Evolutionary conservation across 257 asterid species (phyloP).

Genomic region (Striga asiatica): DNA sequence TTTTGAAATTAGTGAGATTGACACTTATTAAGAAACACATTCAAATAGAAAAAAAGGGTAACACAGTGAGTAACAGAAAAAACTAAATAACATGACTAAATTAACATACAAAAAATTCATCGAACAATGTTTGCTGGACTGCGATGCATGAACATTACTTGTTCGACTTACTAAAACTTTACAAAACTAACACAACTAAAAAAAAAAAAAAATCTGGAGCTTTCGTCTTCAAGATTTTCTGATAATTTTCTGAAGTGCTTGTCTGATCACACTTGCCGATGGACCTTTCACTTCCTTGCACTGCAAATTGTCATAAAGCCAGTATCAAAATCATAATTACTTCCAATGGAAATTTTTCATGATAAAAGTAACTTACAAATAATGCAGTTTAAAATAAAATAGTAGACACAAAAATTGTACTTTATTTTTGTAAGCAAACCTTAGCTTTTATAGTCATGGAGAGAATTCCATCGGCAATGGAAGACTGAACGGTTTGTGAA

Average conservation of each 20-base stretch:
- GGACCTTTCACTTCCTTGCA: conserved; percentile 43
- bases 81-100: background rate
- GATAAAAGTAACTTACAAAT: too few relatives aligned
- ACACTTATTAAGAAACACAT: background rate
- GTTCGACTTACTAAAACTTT: background rate
- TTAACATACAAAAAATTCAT: too few relatives aligned
- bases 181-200: conserved; percentile 15
- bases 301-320: conserved; percentile 32
- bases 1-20: background rate
- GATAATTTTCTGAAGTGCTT: conserved; percentile 47
- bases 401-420: background rate
- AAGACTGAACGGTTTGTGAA: conserved; percentile 52
- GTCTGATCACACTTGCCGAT: conserved; percentile 43
- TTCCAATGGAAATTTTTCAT: too few relatives aligned
- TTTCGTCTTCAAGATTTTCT: conserved; percentile 28
- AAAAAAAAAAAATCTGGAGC: background rate
- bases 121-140: too few relatives aligned
- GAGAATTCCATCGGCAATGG: conserved; percentile 52
- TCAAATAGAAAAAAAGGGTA: background rate
- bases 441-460: conserved; percentile 52
- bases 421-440: conserved; percentile 29
- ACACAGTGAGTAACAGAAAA: background rate
- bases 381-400: background rate
- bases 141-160: too few relatives aligned
- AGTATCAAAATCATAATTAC: background rate